These are phyloP conservation scores for Colletotrichum siamense DNA, from an alignment of 2,329 filamentous ascomycete genomes.

Conservation along the genomic window DNA sequence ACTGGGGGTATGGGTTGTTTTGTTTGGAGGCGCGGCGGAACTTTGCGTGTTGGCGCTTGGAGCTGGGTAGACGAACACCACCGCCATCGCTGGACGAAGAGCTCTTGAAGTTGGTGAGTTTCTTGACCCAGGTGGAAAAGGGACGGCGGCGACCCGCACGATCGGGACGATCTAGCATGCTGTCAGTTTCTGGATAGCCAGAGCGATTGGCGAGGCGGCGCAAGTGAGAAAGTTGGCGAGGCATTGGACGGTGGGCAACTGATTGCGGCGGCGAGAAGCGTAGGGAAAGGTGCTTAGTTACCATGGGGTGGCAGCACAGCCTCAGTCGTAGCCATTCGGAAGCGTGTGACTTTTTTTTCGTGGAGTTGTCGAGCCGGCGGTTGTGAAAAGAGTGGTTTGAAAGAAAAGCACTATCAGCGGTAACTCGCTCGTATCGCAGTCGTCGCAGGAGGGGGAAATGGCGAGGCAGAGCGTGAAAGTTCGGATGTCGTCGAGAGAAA, in stretches of 20 bases:
- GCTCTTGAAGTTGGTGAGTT: conserved; percentile 83
- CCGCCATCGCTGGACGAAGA: conserved; percentile 62
- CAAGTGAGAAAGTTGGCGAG: not conserved
- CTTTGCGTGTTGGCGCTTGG: conserved; percentile 47
- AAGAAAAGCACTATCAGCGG: not conserved
- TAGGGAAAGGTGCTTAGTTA: conserved; percentile 5
- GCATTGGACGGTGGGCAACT: not conserved
- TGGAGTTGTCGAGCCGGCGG: not conserved
- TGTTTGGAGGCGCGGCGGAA: conserved; percentile 59
- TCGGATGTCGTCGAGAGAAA: not conserved
- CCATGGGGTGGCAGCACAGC: conserved; percentile 24
- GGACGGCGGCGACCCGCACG: conserved; percentile 75
- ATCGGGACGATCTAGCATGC: conserved; percentile 66
- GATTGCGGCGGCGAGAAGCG: not conserved
- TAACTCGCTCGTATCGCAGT: not conserved
- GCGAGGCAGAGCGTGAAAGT: not conserved
- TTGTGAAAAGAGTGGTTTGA: not conserved
- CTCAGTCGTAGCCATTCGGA: conserved; percentile 28
- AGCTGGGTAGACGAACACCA: conserved; percentile 32
- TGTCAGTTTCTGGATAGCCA: conserved; percentile 32
- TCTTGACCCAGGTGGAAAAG: conserved; percentile 94
- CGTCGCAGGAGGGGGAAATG: not conserved
- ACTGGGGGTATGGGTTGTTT: conserved; percentile 93
- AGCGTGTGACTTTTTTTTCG: not conserved
- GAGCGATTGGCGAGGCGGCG: conserved; percentile 19